phyloP scores from a whole-genome alignment of 2,329 filamentous ascomycete species.

The Zalaria sp. region DNA sequence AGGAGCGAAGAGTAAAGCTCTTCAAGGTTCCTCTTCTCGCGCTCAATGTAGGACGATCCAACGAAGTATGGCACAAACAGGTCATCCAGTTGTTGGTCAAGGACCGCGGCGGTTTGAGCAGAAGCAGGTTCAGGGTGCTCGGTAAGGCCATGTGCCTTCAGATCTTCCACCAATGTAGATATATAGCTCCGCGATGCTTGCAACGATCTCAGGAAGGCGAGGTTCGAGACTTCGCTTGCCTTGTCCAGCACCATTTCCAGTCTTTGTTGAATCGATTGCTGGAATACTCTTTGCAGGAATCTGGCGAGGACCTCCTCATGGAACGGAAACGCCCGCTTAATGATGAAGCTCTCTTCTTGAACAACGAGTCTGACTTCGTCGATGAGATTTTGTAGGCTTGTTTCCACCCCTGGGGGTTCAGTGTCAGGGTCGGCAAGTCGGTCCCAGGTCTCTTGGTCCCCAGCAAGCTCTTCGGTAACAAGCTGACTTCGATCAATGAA shows the following conservation, averaged over 20 bases:
- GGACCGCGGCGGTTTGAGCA: constrained; percentile 58
- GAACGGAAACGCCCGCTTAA: constrained; percentile 90
- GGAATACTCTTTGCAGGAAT: constrained; percentile 90
- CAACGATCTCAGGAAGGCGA: constrained; percentile 80
- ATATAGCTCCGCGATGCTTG: constrained; percentile 89
- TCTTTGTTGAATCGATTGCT: constrained; percentile 93
- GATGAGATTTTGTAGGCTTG: constrained; percentile 77
- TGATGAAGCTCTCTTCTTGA: constrained; percentile 93
- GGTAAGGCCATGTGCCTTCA: constrained; percentile 87
- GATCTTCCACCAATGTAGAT: constrained; percentile 71
- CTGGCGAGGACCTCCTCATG: constrained; percentile 87
- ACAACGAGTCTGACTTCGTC: constrained; percentile 93
- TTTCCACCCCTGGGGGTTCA: constrained; percentile 81
- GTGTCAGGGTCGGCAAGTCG: constrained; percentile 86
- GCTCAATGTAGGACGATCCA: constrained; percentile 51
- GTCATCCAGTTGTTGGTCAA: constrained; percentile 56
- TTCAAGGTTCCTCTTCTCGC: constrained; percentile 54
- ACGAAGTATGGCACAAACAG: constrained; percentile 53
- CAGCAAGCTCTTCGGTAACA: constrained; percentile 69
- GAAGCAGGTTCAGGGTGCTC: constrained; percentile 89
- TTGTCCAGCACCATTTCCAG: constrained; percentile 94
- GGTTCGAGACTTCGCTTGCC: constrained; percentile 76
- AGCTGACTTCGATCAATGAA: constrained; percentile 94
- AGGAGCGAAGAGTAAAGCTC: constrained; percentile 81
- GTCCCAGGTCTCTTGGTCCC: constrained; percentile 68